Evolutionary conservation across 495 filamentous ascomycete species (phyloP), one percentile per base, ranked within the genome.

Genomic region (Melanomma pulvis-pyrius): DNA sequence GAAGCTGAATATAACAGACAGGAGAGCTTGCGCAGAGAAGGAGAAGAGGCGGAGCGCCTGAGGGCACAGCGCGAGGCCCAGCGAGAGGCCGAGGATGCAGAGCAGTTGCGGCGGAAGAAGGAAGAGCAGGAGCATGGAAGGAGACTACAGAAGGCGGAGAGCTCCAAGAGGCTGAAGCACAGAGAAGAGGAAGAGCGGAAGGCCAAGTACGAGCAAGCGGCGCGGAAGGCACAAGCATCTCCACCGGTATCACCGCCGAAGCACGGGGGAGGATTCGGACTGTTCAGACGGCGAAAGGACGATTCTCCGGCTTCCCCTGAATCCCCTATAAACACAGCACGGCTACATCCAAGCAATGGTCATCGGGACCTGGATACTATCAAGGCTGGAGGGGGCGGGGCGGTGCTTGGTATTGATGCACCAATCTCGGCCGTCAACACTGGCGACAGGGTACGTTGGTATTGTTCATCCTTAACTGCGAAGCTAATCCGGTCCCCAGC

Each of bases 401-500:
- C 84, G 47, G 82, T 88, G 5, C 87, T 89, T 55, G 86, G 87
- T 34, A 86, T 82, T 48, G 92, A 96, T 80, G 91, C 90, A 2
- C 92, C 92, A 9, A 79, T 88, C 1, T 92, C 90, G n/a, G 90
- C 92, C 28, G 86, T 91, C 69, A 96, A 96, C 80, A 85, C 88
- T 54, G 89, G 87, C 34, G 90, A 91, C 65, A 81, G 91, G 66
- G 86, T 87, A 76, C 79, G 30, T 63, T 39, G 17, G 30, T 47
- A 50, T 17, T 48, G 54, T n/a, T 59, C 66, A 32, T n/a, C 9
- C 34, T 26, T 19, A 9, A 54, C 29, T 12, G 26, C n/a, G 26
- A 59, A 48, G 47, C 63, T 58, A 59, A 70, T 56, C 29, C 41
- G 9, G 26, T 65, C 29, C 22, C 11, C 64, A 84, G 78, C 81